Conservation (phyloP, 2,329 filamentous ascomycete species). For the Nannizzia gypsea region DNA sequence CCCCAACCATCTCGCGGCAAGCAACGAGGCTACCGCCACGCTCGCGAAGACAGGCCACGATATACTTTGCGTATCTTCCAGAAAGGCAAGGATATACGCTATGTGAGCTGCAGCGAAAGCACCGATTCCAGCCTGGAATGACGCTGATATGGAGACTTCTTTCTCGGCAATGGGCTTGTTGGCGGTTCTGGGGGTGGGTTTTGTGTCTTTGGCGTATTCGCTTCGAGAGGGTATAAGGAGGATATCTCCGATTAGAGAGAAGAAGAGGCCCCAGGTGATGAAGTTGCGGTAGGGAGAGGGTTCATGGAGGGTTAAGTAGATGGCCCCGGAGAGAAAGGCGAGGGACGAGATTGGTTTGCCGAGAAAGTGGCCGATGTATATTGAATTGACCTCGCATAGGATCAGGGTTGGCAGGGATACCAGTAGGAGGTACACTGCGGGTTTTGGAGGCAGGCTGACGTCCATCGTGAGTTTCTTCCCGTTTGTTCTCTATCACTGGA, state of each 20-base stretch:
- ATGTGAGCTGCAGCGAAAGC: conserved; percentile 23
- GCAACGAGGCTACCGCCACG: conserved; percentile 16
- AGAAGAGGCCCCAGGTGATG: conserved; percentile 18
- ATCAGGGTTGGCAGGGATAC: conserved; percentile 19
- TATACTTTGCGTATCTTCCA: conserved; percentile 11
- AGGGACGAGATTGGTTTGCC: conserved; percentile 23
- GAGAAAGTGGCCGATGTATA: conserved; percentile 18
- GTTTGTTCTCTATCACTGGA: not conserved
- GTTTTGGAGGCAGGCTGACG: conserved; percentile 16
- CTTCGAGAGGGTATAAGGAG: conserved; percentile 19
- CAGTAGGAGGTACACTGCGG: conserved; percentile 17
- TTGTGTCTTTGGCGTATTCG: conserved; percentile 14
- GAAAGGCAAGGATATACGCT: conserved; percentile 21
- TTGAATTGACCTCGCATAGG: conserved; percentile 19
- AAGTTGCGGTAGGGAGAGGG: conserved; percentile 15
- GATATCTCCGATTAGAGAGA: conserved; percentile 20
- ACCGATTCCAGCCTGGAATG: conserved; percentile 21
- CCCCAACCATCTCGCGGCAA: conserved; percentile 18
- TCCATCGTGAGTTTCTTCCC: not conserved
- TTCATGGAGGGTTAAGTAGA: conserved; percentile 13
- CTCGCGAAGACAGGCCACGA: conserved; percentile 14
- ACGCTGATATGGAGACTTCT: conserved; percentile 15
- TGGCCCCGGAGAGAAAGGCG: conserved; percentile 19
- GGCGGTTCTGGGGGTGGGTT: not conserved
- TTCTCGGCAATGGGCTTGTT: not conserved